Percentiles rank a stretch among this genome's conserved stretches.
Conservation (phyloP, 768 basidiomycete species). For the Lanmaoa pseudosensibilis region DNA sequence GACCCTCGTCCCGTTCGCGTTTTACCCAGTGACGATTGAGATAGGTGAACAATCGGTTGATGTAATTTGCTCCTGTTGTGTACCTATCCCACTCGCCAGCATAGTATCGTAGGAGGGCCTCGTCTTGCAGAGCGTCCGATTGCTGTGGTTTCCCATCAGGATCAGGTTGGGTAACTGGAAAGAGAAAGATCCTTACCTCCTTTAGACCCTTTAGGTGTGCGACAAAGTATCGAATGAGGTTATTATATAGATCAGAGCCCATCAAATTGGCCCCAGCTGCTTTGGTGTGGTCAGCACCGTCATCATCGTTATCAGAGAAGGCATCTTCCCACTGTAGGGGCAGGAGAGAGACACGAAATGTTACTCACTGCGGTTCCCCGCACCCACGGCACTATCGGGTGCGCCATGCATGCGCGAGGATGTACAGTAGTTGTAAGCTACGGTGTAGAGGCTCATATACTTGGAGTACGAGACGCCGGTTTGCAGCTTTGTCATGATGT, state of each 20-base stretch:
- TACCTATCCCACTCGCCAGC: conserved; percentile 94
- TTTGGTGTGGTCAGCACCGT: conserved; percentile 17
- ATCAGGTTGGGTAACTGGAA: conserved; percentile 15
- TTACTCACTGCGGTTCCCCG: conserved; percentile 58
- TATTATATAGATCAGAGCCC: conserved; percentile 96
- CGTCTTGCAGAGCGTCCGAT: conserved; percentile 80
- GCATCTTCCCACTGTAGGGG: conserved; percentile 25
- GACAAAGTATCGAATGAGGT: conserved; percentile 89
- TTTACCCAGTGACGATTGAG: conserved; percentile 99
- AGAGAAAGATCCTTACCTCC: conserved; percentile 49
- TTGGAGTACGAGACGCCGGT: conserved; percentile 87
- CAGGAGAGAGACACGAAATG: conserved; percentile 1
- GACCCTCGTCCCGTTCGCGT: conserved; percentile 94
- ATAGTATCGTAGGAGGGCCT: conserved; percentile 87
- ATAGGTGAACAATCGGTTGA: conserved; percentile 96
- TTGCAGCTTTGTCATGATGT: conserved; percentile 89
- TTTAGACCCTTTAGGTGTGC: conserved; percentile 69
- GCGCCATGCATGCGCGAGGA: conserved; percentile 73
- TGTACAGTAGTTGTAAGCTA: conserved; percentile 98
- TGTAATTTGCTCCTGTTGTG: conserved; percentile 95
- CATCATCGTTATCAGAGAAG: conserved; percentile 22
- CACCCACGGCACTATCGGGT: conserved; percentile 34
- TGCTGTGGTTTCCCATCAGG: conserved; percentile 44
- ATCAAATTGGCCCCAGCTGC: conserved; percentile 90
- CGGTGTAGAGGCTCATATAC: conserved; percentile 88